Percentiles rank a stretch among this genome's conserved stretches.
phyloP scores from a whole-genome alignment of 768 basidiomycete genomes.

The Leccinellum rugosiceps region DNA sequence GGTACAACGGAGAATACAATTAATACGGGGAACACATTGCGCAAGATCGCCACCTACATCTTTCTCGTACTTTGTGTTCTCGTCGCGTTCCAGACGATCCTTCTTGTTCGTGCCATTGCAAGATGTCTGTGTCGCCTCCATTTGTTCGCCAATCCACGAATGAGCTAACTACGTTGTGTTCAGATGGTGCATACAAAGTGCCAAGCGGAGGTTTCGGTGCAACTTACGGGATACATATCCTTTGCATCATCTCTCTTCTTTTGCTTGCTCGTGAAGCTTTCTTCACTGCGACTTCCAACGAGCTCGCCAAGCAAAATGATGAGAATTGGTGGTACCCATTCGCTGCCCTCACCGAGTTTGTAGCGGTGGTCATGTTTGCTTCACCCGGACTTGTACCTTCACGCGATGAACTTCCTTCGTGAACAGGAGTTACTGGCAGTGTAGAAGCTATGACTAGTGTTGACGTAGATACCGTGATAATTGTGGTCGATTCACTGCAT shows the following conservation, averaged over 20 bases:
- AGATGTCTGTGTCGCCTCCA: conserved; percentile 10
- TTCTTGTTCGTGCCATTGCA: conserved; percentile 16
- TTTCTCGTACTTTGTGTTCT: conserved; percentile 29
- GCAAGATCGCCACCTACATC: conserved; percentile 24
- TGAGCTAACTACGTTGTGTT: conserved; percentile 2
- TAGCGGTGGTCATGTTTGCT: conserved; percentile 31
- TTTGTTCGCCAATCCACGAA: background rate
- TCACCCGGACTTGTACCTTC: conserved; percentile 34
- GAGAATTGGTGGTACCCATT: conserved; percentile 34
- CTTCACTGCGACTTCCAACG: conserved; percentile 24
- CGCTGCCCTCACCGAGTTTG: conserved; percentile 30
- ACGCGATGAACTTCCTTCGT: conserved; percentile 25
- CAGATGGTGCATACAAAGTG: conserved; percentile 23
- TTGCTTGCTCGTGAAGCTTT: conserved; percentile 31
- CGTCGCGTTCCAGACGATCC: conserved; percentile 25
- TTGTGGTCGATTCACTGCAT: background rate
- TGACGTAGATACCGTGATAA: background rate
- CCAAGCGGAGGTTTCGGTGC: conserved; percentile 16
- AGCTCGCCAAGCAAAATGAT: conserved; percentile 21
- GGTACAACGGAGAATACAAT: conserved; percentile 7
- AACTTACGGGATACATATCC: conserved; percentile 23
- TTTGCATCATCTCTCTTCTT: conserved; percentile 23
- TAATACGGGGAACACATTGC: conserved; percentile 18
- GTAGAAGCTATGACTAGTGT: background rate
- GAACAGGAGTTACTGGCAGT: background rate